Evolutionary conservation across 2,329 filamentous ascomycete genomes (phyloP).

Genomic region (Monosporascus sp.): DNA sequence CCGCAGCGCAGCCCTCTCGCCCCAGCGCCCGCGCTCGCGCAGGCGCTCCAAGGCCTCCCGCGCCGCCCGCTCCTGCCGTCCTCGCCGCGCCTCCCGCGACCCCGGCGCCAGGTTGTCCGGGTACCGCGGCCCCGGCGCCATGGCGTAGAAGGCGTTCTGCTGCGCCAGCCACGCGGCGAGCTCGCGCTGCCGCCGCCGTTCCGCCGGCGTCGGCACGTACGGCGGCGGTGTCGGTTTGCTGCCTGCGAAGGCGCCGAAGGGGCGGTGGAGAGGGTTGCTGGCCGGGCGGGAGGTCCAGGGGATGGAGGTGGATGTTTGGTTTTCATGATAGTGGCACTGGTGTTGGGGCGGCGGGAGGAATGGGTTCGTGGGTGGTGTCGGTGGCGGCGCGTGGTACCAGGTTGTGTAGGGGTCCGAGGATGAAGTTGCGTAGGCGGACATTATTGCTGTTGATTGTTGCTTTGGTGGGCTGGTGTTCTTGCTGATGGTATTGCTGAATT

Average conservation of each 20-base stretch:
- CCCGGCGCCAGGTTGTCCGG: background rate
- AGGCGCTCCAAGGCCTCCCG: background rate
- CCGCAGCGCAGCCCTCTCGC: background rate
- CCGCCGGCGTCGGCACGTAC: constrained; percentile 49
- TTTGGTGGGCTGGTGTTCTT: no score
- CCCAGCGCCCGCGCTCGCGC: background rate
- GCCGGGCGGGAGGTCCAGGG: background rate
- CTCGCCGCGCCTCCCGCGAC: background rate
- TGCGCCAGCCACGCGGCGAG: background rate
- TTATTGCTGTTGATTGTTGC: no score
- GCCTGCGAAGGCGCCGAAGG: constrained; percentile 48
- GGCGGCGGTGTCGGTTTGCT: constrained; percentile 54
- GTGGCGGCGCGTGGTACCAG: no score
- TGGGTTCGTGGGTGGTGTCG: no score
- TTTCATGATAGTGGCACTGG: no score
- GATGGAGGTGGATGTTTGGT: constrained; percentile 1
- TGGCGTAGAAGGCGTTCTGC: background rate
- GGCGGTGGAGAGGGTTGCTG: background rate
- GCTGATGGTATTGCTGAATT: no score
- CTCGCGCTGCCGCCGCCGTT: background rate
- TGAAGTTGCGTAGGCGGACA: no score
- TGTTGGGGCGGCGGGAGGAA: no score
- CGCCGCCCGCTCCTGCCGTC: background rate
- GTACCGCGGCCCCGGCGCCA: background rate
- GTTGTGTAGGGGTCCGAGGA: no score